Percentiles rank a stretch among this genome's conserved stretches.
These are phyloP conservation scores for Geosmithia flava DNA, from an alignment of 2,329 filamentous ascomycete species.

Conservation along the genomic window DNA sequence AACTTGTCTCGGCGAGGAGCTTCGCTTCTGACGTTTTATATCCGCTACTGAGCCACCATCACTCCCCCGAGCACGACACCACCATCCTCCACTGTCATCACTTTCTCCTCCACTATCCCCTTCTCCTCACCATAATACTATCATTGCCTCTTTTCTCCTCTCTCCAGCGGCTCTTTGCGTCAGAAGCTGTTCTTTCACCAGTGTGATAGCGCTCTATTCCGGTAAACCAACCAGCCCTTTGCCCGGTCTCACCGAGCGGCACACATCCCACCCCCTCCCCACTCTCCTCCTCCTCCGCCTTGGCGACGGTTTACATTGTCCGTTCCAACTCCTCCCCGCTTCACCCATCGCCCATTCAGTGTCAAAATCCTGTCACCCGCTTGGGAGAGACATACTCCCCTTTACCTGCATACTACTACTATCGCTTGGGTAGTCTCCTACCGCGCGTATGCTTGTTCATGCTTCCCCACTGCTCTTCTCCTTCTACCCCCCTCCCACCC, in stretches of 20 bases:
- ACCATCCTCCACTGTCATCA: not conserved
- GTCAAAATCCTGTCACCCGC: not conserved
- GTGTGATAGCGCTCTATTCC: not conserved
- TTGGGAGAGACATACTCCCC: not conserved
- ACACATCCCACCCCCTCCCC: not conserved
- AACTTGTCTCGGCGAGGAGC: not conserved
- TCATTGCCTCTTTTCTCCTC: not conserved
- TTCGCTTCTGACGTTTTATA: not conserved
- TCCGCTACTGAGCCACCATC: not conserved
- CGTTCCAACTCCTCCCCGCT: not conserved
- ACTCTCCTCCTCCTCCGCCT: not conserved
- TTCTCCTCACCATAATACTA: not conserved
- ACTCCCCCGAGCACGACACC: no score
- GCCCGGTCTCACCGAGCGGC: not conserved
- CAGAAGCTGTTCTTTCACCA: not conserved
- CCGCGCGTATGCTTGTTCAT: not conserved
- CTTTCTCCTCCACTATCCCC: not conserved
- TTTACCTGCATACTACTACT: not conserved
- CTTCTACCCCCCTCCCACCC: conserved; percentile 7
- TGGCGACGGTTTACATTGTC: not conserved
- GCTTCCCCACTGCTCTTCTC: not conserved
- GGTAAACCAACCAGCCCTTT: not conserved
- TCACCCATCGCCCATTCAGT: not conserved
- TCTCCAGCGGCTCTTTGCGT: not conserved
- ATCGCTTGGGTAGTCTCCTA: not conserved